These are phyloP conservation scores for Lactuca saligna DNA, from an alignment of 129 eudicot species.

Conservation along the genomic window DNA sequence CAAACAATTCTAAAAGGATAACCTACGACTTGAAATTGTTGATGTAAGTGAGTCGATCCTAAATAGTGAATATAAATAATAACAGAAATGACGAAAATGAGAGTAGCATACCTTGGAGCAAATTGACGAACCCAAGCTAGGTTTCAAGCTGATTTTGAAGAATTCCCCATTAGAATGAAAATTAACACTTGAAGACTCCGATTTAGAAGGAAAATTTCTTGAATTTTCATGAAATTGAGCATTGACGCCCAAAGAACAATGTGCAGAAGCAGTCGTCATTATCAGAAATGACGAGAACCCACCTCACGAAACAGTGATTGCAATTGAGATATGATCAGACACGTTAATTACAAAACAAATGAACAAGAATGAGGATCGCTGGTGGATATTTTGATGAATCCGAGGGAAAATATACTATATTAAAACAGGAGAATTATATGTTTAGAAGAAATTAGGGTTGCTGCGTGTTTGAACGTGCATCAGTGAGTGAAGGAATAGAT, in stretches of 20 bases:
- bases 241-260: constrained; percentile 36
- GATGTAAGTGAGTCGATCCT: neutral
- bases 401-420: neutral
- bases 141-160: constrained; percentile 32
- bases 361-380: constrained; percentile 10
- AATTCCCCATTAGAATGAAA: constrained; percentile 39
- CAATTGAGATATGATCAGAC: constrained; percentile 14
- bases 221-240: constrained; percentile 40
- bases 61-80: constrained; percentile 1
- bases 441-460: constrained; percentile 18
- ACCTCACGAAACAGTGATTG: neutral
- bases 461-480: constrained; percentile 10
- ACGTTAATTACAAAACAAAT: neutral
- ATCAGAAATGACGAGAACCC: constrained; percentile 15
- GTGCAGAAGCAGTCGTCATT: constrained; percentile 43
- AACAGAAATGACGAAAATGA: neutral
- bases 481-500: neutral
- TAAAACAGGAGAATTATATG: neutral
- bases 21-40: neutral
- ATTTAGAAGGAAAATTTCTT: constrained; percentile 24
- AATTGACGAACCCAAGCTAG: constrained; percentile 28
- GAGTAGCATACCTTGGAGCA: constrained; percentile 42
- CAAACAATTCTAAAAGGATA: constrained; percentile 7
- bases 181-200: constrained; percentile 38
- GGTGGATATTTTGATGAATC: constrained; percentile 18